A percentile compares a stretch with the other conserved stretches of the same genome.
These are phyloP conservation scores for Diplodia mutila DNA, from an alignment of 2,329 filamentous ascomycete species.

Conservation along the genomic window DNA sequence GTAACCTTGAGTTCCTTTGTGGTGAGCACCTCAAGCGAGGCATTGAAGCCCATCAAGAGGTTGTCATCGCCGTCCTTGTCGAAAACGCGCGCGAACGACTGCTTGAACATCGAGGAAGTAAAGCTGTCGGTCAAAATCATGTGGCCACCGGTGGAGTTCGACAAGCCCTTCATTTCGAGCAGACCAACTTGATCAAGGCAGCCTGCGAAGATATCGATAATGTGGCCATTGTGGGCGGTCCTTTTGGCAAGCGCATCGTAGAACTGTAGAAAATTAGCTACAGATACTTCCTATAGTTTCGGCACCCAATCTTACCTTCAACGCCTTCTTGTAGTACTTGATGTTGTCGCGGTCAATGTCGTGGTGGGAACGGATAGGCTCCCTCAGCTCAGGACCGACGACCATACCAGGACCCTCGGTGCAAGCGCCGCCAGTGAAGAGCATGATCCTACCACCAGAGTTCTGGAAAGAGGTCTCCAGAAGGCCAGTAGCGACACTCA, in stretches of 20 bases:
- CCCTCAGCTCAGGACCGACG: slow-evolving; percentile 90
- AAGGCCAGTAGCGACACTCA: slow-evolving; percentile 90
- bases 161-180: slow-evolving; percentile 95
- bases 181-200: slow-evolving; percentile 97
- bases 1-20: slow-evolving; percentile 99
- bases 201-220: slow-evolving; percentile 96
- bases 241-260: slow-evolving; percentile 94
- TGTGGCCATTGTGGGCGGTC: slow-evolving; percentile 93
- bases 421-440: slow-evolving; percentile 91
- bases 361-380: slow-evolving; percentile 96
- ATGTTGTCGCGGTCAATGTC: slow-evolving; percentile 99
- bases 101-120: slow-evolving; percentile 98
- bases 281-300: not conserved
- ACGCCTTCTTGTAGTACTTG: slow-evolving; percentile 99
- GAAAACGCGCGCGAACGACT: slow-evolving; percentile 95
- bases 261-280: slow-evolving; percentile 60
- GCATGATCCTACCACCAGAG: slow-evolving; percentile 91
- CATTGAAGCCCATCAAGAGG: slow-evolving; percentile 97
- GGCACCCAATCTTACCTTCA: slow-evolving; percentile 69
- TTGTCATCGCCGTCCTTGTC: slow-evolving; percentile 96
- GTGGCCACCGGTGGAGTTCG: slow-evolving; percentile 94
- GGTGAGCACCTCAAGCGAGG: slow-evolving; percentile 90
- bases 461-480: slow-evolving; percentile 96
- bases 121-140: slow-evolving; percentile 99
- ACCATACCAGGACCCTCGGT: slow-evolving; percentile 98